Evolutionary conservation across 176 grass and related monocot species (phyloP), one percentile per base, ranked within the genome.

Genomic region (Musa acuminata): DNA sequence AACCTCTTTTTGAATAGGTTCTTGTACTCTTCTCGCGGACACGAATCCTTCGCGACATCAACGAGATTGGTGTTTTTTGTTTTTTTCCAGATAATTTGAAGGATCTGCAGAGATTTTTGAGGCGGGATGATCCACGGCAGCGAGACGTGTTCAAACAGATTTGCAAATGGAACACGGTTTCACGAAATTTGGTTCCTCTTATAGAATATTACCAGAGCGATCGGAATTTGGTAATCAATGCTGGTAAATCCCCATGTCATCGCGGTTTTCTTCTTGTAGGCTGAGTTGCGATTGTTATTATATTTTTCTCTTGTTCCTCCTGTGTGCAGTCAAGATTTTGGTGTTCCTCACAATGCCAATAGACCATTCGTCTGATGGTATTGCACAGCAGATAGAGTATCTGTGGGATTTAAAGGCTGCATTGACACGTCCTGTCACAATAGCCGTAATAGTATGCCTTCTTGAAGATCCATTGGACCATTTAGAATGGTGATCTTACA

Each of bases 331-430:
- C 71, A 98, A 98, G 82, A 89, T 93, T n/a, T 77, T 93, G 94
- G 90, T 98, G 29, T 93, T 98, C 78, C 87, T 98, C 60, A 93
- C 94, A 12, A 92, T 93, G 87, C 94, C 94, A 9, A 86, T 93
- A 76, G 94, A 93, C 23, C 80, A 88, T 11, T 81, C 78, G 16
- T 93, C 94, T 3, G 87, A 91, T 58, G 72, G 78, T 81, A 83
- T 93, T 76, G 86, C 85, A 63, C 82, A 93, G 16, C 94, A 98
- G 84, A 87, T 93, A 51, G 94, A 98, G 74, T 91, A 91, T 84
- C 68, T 98, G 14, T 98, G 94, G 94, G 90, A 93, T 81, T 52
- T 98, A 81, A 98, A 98, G 85, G 79, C 90, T 77, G 79, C 81
- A 58, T 60, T 93, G 55, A 60, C 86, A 59, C 84, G 78, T 27